Conservation (phyloP, 2,329 filamentous ascomycete genomes). For the Aschersonia sp. region DNA sequence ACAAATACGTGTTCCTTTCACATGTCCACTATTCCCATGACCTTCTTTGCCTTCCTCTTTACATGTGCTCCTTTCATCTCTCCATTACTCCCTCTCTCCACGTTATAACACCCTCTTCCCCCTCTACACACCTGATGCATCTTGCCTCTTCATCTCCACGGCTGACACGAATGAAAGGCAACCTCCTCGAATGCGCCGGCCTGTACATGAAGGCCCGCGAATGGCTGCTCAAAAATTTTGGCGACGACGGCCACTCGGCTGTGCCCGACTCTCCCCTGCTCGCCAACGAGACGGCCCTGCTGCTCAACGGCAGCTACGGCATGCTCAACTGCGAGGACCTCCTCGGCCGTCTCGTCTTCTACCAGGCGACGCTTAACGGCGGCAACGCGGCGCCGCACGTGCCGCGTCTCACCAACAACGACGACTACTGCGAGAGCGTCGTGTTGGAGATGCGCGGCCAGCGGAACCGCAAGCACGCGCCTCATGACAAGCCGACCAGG, state of each 20-base stretch:
- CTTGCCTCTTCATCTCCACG: neutral
- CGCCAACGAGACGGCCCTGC: neutral
- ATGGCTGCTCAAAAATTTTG: neutral
- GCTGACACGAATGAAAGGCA: neutral
- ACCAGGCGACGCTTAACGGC: neutral
- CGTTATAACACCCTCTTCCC: too few relatives aligned
- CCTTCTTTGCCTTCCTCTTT: too few relatives aligned
- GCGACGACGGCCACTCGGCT: neutral
- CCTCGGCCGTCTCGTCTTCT: neutral
- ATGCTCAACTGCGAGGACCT: neutral
- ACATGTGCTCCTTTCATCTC: too few relatives aligned
- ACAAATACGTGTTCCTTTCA: too few relatives aligned
- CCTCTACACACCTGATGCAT: too few relatives aligned
- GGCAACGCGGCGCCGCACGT: neutral
- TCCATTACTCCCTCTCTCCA: too few relatives aligned
- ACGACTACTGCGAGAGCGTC: neutral
- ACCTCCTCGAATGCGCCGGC: neutral
- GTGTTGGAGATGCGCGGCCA: neutral
- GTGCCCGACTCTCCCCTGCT: neutral
- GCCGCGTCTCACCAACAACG: neutral
- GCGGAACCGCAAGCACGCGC: neutral
- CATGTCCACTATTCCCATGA: too few relatives aligned
- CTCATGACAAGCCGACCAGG: neutral
- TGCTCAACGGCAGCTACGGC: neutral
- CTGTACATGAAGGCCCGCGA: neutral